Conservation (phyloP, 495 filamentous ascomycete species). For the Podospora comata region DNA sequence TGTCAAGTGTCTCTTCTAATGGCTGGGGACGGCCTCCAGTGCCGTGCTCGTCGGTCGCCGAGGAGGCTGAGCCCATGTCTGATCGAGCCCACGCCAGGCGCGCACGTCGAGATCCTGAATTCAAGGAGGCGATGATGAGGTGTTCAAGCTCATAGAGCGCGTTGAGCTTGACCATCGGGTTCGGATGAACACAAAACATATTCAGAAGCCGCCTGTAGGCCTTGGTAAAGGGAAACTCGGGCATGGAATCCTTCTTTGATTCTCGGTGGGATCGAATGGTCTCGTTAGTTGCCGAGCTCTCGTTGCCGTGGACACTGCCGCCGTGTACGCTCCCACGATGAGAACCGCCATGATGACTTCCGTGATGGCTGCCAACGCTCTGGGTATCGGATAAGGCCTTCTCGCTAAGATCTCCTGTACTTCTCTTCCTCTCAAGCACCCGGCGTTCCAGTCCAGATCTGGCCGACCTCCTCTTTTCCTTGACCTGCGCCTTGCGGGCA, state of each 20-base stretch:
- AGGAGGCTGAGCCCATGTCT: slow-evolving; percentile 34
- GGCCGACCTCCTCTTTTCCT: slow-evolving; percentile 46
- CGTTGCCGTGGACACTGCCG: slow-evolving; percentile 36
- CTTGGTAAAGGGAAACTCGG: slow-evolving; percentile 66
- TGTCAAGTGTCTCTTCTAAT: slow-evolving; percentile 64
- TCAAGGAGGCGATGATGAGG: slow-evolving; percentile 73
- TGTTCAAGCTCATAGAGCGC: slow-evolving; percentile 79
- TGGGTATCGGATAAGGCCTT: slow-evolving; percentile 32
- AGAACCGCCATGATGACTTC: slow-evolving; percentile 19
- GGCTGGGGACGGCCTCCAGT: slow-evolving; percentile 35
- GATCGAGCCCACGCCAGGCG: slow-evolving; percentile 37
- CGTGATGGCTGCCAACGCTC: slow-evolving; percentile 30
- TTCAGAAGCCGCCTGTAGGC: slow-evolving; percentile 77
- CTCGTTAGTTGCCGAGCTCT: slow-evolving; percentile 43
- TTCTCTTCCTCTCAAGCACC: slow-evolving; percentile 58
- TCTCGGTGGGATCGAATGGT: slow-evolving; percentile 36
- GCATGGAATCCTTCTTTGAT: slow-evolving; percentile 40
- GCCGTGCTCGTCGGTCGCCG: slow-evolving; percentile 32
- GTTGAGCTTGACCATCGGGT: slow-evolving; percentile 81
- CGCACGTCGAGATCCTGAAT: slow-evolving; percentile 41
- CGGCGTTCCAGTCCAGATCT: slow-evolving; percentile 43
- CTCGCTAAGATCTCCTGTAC: slow-evolving; percentile 46
- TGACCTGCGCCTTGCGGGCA: slow-evolving; percentile 36
- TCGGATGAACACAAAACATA: slow-evolving; percentile 87
- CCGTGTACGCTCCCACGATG: slow-evolving; percentile 31